phyloP scores from a whole-genome alignment of 352 stramenopile genomes.

The Pythium dissimile region DNA sequence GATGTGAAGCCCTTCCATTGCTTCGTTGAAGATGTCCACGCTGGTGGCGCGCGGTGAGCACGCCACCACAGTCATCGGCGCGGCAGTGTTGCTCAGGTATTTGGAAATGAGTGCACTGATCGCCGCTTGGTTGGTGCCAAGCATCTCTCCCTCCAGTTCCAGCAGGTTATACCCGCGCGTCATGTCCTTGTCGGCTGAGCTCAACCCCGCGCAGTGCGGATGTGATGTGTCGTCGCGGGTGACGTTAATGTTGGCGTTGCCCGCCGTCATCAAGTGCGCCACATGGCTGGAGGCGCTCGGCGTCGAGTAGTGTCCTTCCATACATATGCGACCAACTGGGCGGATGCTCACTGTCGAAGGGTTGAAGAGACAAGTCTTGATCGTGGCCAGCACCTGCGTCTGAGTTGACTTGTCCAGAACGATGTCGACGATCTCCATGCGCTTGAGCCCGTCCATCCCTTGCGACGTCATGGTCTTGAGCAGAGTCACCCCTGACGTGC shows the following conservation, averaged over 20 bases:
- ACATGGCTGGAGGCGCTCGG: slow-evolving; percentile 39
- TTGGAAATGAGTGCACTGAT: slow-evolving; percentile 78
- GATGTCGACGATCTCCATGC: slow-evolving; percentile 59
- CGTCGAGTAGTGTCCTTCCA: slow-evolving; percentile 55
- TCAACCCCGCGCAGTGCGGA: slow-evolving; percentile 41
- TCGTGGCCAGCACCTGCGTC: slow-evolving; percentile 50
- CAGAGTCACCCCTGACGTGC: slow-evolving; percentile 38
- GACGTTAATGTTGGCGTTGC: slow-evolving; percentile 38
- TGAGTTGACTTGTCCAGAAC: slow-evolving; percentile 63
- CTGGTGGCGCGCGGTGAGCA: slow-evolving; percentile 56
- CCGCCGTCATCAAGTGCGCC: slow-evolving; percentile 42
- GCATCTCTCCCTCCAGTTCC: slow-evolving; percentile 63
- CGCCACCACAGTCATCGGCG: slow-evolving; percentile 55
- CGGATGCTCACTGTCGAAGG: slow-evolving; percentile 69
- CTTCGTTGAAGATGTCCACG: slow-evolving; percentile 65
- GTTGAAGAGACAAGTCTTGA: slow-evolving; percentile 81
- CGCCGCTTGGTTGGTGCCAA: slow-evolving; percentile 48
- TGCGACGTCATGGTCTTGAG: slow-evolving; percentile 54
- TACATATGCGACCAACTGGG: slow-evolving; percentile 61
- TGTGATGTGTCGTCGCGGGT: slow-evolving; percentile 44
- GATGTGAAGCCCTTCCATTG: slow-evolving; percentile 73
- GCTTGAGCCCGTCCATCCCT: slow-evolving; percentile 59
- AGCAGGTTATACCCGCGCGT: slow-evolving; percentile 65
- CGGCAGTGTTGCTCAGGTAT: slow-evolving; percentile 58
- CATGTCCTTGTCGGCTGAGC: slow-evolving; percentile 23